These are phyloP conservation scores for peach (Prunus persica) DNA, from an alignment of 306 rosid genomes.

Conservation along the genomic window DNA sequence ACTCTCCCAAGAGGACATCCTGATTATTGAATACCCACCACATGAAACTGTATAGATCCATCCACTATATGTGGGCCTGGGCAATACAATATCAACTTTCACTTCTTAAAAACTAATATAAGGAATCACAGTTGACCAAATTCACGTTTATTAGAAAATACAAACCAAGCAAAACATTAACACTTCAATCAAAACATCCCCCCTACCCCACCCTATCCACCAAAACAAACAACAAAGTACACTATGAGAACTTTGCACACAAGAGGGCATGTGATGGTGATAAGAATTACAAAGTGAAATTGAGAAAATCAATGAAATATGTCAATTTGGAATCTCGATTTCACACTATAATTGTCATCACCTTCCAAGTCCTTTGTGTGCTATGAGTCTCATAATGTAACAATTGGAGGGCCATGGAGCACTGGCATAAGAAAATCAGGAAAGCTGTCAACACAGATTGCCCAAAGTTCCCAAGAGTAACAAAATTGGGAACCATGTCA, in stretches of 20 bases:
- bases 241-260: constrained; percentile 58
- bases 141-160: constrained; percentile 20
- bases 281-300: constrained; percentile 52
- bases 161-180: constrained; percentile 7
- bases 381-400: constrained; percentile 65
- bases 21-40: constrained; percentile 31
- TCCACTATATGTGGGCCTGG: constrained; percentile 33
- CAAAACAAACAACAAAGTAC: constrained; percentile 22
- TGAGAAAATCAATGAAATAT: constrained; percentile 48
- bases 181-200: background rate
- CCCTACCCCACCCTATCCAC: constrained; percentile 14
- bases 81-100: constrained; percentile 31
- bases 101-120: constrained; percentile 18
- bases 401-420: constrained; percentile 64
- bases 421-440: constrained; percentile 50
- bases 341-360: constrained; percentile 60
- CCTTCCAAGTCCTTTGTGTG: constrained; percentile 67
- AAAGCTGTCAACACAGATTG: constrained; percentile 26
- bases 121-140: constrained; percentile 19
- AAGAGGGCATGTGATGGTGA: constrained; percentile 52
- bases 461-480: constrained; percentile 18
- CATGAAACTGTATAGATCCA: constrained; percentile 24
- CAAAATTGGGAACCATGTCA: constrained; percentile 12
- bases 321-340: constrained; percentile 53
- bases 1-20: constrained; percentile 30